phyloP scores from a whole-genome alignment of 345 rosid species.

The Physaria fendleri region DNA sequence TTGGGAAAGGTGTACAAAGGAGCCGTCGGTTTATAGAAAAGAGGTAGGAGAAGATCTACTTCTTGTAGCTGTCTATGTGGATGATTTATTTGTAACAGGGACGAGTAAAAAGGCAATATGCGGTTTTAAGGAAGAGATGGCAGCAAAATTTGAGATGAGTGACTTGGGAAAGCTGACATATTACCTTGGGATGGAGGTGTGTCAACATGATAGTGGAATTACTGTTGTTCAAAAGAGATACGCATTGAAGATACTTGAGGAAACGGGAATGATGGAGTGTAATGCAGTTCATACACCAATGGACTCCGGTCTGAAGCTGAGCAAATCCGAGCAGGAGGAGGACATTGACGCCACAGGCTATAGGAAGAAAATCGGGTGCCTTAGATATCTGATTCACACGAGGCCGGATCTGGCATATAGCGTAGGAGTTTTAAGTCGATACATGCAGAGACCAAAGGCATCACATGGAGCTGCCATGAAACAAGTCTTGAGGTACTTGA shows the following conservation, averaged over 20 bases:
- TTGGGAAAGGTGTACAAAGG: no score
- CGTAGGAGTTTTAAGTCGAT: not conserved
- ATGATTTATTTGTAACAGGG: no score
- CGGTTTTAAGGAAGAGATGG: not conserved
- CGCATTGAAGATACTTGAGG: not conserved
- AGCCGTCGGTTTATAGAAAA: no score
- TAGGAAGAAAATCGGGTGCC: not conserved
- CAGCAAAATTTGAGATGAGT: not conserved
- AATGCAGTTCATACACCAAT: not conserved
- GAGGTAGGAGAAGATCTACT: no score
- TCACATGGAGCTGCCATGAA: not conserved
- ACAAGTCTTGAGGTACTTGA: not conserved
- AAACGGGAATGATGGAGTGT: not conserved
- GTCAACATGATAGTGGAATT: not conserved
- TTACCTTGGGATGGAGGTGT: not conserved
- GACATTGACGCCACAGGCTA: not conserved
- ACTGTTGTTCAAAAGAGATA: not conserved
- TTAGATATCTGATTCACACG: not conserved
- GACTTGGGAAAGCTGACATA: not conserved
- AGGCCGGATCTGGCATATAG: not conserved
- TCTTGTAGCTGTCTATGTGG: no score
- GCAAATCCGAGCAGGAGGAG: not conserved
- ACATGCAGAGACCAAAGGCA: not conserved
- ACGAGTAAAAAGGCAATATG: no score
- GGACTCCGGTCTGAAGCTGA: not conserved